Evolutionary conservation across 768 basidiomycete species (phyloP), one percentile per base, ranked within the genome.

Genomic region (Tylopilus cervinicoccineus): DNA sequence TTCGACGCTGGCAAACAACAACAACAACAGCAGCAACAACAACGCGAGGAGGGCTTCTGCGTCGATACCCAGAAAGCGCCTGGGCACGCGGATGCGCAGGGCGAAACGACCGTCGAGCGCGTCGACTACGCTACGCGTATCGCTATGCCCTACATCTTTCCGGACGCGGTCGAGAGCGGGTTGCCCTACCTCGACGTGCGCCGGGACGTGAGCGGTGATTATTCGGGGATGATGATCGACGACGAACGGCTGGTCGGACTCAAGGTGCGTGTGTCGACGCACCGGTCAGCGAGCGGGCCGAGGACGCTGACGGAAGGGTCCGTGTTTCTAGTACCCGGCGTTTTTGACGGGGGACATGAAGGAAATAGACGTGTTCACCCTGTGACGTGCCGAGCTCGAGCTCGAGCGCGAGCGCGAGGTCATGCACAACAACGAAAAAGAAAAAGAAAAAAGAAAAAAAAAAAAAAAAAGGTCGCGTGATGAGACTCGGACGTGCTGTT

Each of bases 171-270:
- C 26, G 57, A 62, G 38, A 72, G 51, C 45, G 37, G 36, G 11
- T 6, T 70, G 7, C 69, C 74, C 12, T 74, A 69, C 49, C 64
- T 59, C 28, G 58, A 65, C 2, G 57, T 53, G 40, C 48, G 36
- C 3, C 45, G 64, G 24, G 58, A 60, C 16, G 40, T 58, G 8
- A 47, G 51, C 33, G 61, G 58, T 11, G 50, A 58, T 2, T 75
- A 71, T 47, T 65, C 66, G 7, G 73, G 73, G 9, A 55, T 72
- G 50, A 73, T 74, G 71, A 65, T 75, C 24, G 74, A 74, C 47
- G 71, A 73, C 23, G 69, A 70, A 36, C 59, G 72, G 43, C 44
- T 75, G 24, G 51, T 76, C 22, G 72, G 72, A 24, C 47, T 76
- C 50, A 67, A 67, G 63, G 74, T 76, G 43, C 31, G 71, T 39